These are phyloP conservation scores for Calvatia gigantea DNA, from an alignment of 768 basidiomycete species.

Conservation along the genomic window DNA sequence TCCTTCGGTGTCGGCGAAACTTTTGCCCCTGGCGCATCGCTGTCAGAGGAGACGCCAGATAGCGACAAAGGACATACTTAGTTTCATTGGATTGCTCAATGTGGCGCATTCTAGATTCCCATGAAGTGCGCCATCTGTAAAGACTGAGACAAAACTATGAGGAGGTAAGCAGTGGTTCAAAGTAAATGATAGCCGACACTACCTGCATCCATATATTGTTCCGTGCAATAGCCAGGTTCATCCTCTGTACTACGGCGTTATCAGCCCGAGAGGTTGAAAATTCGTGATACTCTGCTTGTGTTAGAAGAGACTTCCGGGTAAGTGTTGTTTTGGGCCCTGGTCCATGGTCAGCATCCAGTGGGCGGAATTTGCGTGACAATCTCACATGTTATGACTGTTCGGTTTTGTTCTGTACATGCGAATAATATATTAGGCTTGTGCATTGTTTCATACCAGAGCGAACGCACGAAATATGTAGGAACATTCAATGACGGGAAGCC, in stretches of 20 bases:
- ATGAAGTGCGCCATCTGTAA: constrained; percentile 18
- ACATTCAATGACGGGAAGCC: no score
- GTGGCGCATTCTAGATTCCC: constrained; percentile 3
- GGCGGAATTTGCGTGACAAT: no score
- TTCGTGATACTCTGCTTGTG: not conserved
- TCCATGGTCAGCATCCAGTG: no score
- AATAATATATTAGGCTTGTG: no score
- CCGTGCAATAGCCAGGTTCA: not conserved
- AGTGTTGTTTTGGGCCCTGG: no score
- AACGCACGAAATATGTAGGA: no score
- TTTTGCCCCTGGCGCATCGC: constrained; percentile 28
- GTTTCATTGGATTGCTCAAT: constrained; percentile 13
- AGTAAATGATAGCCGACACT: not conserved
- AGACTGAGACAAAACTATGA: constrained; percentile 22
- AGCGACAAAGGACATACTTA: constrained; percentile 15
- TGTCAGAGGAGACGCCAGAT: not conserved
- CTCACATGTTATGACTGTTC: no score
- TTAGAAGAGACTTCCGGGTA: no score
- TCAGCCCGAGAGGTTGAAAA: not conserved
- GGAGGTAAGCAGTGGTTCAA: not conserved
- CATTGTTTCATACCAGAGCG: no score
- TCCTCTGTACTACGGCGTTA: not conserved
- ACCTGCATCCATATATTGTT: constrained; percentile 23
- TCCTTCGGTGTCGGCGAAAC: constrained; percentile 33
- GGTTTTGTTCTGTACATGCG: no score